These are phyloP conservation scores for Aspergillus incahuasiensis DNA, from an alignment of 495 filamentous ascomycete genomes.

Conservation along the genomic window DNA sequence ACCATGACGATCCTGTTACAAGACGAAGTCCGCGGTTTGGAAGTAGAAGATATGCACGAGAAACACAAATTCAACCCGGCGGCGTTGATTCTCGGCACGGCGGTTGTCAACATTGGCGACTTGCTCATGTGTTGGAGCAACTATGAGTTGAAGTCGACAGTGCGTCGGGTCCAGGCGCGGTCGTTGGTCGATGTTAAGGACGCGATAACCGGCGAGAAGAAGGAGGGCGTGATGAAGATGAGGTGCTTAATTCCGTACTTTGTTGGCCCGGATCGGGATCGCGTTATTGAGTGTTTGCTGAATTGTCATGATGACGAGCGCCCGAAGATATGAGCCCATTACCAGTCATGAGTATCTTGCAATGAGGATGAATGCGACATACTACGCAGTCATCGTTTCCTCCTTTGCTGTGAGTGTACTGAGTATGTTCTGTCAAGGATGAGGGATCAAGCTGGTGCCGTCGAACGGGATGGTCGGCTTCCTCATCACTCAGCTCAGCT, in stretches of 20 bases:
- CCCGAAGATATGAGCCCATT: conserved; percentile 3
- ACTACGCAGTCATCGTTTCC: not conserved
- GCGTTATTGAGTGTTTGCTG: not conserved
- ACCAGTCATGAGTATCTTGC: conserved; percentile 5
- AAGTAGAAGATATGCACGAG: conserved; percentile 33
- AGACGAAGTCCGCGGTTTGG: conserved; percentile 40
- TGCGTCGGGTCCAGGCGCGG: conserved; percentile 1
- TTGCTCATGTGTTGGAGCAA: conserved; percentile 6
- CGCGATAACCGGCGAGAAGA: not conserved
- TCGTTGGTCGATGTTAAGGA: not conserved
- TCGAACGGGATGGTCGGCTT: too few species aligned
- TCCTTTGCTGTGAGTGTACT: not conserved
- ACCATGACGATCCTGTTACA: conserved; percentile 49
- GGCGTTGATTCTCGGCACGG: not conserved
- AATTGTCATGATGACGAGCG: not conserved
- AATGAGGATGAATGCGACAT: conserved; percentile 5
- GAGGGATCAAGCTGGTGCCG: too few species aligned
- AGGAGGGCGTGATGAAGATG: not conserved
- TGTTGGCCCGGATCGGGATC: not conserved
- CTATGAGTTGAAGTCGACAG: not conserved
- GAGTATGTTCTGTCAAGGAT: not conserved
- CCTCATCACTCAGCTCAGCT: too few species aligned
- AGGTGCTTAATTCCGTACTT: conserved; percentile 7
- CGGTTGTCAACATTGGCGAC: conserved; percentile 6
- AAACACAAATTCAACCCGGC: not conserved